Evolutionary conservation across 2,329 filamentous ascomycete species (phyloP).

Genomic region (Plenodomus tracheiphilus): DNA sequence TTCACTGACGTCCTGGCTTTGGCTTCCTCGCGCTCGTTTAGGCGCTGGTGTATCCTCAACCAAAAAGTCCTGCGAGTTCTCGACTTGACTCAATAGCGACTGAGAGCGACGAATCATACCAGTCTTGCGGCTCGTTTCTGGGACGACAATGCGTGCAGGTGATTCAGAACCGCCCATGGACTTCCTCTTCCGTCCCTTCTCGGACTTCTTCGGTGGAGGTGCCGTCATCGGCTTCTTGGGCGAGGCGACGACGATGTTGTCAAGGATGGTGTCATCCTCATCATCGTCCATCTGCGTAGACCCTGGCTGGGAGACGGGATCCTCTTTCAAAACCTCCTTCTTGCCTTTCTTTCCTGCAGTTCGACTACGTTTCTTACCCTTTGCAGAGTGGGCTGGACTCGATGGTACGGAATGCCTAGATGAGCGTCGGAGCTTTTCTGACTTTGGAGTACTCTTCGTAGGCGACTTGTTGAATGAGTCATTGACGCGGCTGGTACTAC

Average conservation of each 20-base stretch:
- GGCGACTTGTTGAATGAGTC: conserved; percentile 41
- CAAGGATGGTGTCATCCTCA: conserved; percentile 41
- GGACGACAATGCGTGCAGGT: conserved; percentile 2
- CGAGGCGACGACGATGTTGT: conserved; percentile 46
- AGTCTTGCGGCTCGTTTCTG: conserved; percentile 27
- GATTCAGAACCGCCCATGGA: conserved; percentile 12
- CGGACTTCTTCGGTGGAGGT: not conserved
- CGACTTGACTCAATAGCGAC: conserved; percentile 34
- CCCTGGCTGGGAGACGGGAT: conserved; percentile 1
- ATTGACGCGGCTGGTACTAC: conserved; percentile 37
- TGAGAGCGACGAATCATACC: conserved; percentile 30
- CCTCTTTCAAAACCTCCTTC: conserved; percentile 22
- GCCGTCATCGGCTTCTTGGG: conserved; percentile 4
- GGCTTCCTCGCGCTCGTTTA: conserved; percentile 29
- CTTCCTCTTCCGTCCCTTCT: conserved; percentile 23
- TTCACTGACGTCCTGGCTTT: conserved; percentile 36
- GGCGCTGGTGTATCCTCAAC: conserved; percentile 34
- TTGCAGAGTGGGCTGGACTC: conserved; percentile 20
- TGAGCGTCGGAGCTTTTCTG: conserved; percentile 28
- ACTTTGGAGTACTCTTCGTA: conserved; percentile 20
- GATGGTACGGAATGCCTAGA: conserved; percentile 25
- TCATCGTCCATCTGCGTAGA: conserved; percentile 9
- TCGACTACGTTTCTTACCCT: conserved; percentile 30
- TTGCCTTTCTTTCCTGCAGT: conserved; percentile 12
- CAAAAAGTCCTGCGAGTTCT: conserved; percentile 24